These are phyloP conservation scores for Peziza echinospora DNA, from an alignment of 495 filamentous ascomycete species.

Conservation along the genomic window DNA sequence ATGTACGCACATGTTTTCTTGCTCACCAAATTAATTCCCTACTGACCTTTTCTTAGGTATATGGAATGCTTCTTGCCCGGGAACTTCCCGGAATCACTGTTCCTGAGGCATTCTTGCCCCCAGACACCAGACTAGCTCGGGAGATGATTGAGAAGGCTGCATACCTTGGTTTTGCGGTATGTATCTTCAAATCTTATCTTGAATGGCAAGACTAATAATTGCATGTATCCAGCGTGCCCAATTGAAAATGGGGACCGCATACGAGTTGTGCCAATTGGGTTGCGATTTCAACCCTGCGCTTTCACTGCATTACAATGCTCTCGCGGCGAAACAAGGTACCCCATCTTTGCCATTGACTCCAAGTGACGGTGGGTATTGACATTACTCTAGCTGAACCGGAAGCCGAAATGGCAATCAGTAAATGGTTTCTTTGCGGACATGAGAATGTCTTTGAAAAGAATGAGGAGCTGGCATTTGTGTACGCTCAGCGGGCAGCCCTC, in stretches of 20 bases:
- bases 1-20: constrained; percentile 28
- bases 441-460: constrained; percentile 85
- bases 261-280: constrained; percentile 77
- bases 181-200: neutral
- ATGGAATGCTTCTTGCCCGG: constrained; percentile 79
- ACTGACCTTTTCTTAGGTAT: constrained; percentile 32
- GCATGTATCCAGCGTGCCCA: constrained; percentile 50
- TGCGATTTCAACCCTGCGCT: constrained; percentile 88
- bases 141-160: constrained; percentile 92
- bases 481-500: constrained; percentile 66
- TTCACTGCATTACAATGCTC: constrained; percentile 85
- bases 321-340: constrained; percentile 70
- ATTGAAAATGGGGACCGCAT: constrained; percentile 89
- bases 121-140: constrained; percentile 51
- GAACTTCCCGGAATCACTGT: constrained; percentile 75
- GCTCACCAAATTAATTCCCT: too few relatives aligned
- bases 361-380: constrained; percentile 69
- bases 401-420: constrained; percentile 89
- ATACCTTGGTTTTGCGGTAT: constrained; percentile 75
- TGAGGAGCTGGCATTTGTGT: constrained; percentile 75
- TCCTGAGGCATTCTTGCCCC: constrained; percentile 49
- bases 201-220: constrained; percentile 4
- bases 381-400: too few relatives aligned
- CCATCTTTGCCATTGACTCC: too few relatives aligned
- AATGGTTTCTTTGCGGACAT: constrained; percentile 94